Evolutionary conservation across 768 basidiomycete genomes (phyloP), one percentile per base, ranked within the genome.

Genomic region (Hysterangium stoloniferum): DNA sequence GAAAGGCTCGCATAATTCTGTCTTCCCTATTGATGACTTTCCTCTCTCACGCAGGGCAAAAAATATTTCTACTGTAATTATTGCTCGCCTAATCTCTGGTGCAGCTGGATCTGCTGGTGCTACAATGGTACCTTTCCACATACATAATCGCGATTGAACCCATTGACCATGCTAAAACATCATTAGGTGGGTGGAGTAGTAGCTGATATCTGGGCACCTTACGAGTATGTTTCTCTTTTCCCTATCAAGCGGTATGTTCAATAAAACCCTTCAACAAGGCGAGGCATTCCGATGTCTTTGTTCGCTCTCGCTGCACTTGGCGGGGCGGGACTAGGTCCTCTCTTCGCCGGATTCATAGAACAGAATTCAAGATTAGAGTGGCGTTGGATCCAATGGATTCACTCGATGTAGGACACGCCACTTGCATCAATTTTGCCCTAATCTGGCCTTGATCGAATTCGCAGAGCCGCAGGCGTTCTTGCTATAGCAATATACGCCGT

Each of bases 371-470:
- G 65, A 17, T 61, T 89, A 1, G 71, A 72, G 54, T 90, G 88
- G 86, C 70, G 86, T 24, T 90, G 87, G 86, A 86, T 93, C 22
- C 79, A 88, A 58, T 90, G 86, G 87, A 74, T 87, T 7, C 79
- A 80, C 55, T 68, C 80, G 58, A 85, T 83, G 82, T 79, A 34
- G 48, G 41, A 6, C 41, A 6, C 24, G 24, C 24, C 19, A 20
- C n/a, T 25, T 6, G 12, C n/a, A 12, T 15, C 24, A 9, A 1
- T 22, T 3, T 25, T 20, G 15, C 7, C 2, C 8, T 8, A n/a
- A 47, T 11, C 11, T 8, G 8, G 19, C 22, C 22, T 4, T 20
- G 42, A 51, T 33, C 54, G 45, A 31, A 49, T 57, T 46, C 48
- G 46, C 49, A 84, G 86, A 44, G 59, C 78, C 28, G 71, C 71